These are phyloP conservation scores for Juncus effusus DNA, from an alignment of 176 grass and related monocot species.

Conservation along the genomic window DNA sequence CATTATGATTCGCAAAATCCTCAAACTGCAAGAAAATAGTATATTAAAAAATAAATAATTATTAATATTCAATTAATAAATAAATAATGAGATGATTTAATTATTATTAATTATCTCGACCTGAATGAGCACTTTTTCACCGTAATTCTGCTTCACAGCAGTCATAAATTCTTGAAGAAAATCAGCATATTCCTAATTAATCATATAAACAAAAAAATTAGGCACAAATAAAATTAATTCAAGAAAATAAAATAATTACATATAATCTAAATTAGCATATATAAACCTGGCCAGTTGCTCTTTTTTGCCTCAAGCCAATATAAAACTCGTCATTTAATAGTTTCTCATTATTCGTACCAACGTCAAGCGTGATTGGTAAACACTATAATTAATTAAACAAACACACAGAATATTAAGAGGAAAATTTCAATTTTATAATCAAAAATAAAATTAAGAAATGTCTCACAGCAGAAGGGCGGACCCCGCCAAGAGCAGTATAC, in stretches of 20 bases:
- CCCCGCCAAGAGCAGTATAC: constrained; percentile 91
- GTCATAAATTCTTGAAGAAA: constrained; percentile 82
- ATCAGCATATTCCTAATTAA: constrained; percentile 73
- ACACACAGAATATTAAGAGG: no score
- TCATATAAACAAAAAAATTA: constrained; percentile 8
- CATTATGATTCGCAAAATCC: constrained; percentile 98
- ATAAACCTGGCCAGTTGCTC: constrained; percentile 73
- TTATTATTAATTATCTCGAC: constrained; percentile 26
- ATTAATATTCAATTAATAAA: constrained; percentile 4
- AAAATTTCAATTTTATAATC: no score
- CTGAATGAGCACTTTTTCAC: constrained; percentile 90
- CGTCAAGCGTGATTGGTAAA: constrained; percentile 95
- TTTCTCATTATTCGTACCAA: constrained; percentile 85
- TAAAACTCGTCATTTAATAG: constrained; percentile 87
- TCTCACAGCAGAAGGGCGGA: constrained; percentile 93
- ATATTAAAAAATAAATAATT: constrained; percentile 4
- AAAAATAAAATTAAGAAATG: neutral
- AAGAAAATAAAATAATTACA: constrained; percentile 20
- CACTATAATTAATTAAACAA: constrained; percentile 47
- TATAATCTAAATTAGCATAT: constrained; percentile 17
- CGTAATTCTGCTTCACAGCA: constrained; percentile 91
- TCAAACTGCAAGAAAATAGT: constrained; percentile 56
- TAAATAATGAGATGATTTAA: constrained; percentile 6
- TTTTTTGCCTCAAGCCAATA: constrained; percentile 84
- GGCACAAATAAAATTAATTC: constrained; percentile 3